Base-by-base conservation (phyloP, 177 flowering plant species). In the Vitis hybrid region DNA sequence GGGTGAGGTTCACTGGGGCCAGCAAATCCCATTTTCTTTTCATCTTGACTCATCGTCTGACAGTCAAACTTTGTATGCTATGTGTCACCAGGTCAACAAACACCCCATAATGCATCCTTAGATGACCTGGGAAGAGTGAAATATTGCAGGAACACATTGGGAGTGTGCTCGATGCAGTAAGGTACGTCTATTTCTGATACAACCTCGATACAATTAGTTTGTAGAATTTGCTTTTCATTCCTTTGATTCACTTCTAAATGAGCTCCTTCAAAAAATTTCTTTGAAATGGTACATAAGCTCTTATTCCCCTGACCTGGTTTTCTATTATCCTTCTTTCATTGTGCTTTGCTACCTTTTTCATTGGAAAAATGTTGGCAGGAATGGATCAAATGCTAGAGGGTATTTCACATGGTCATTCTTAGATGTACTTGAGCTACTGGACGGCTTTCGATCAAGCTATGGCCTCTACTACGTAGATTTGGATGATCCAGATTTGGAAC, bases 301-400 rank as follows among this genome's bases (percentile, higher is more conserved):
- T 27, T 27, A 27, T 27, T 27, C 27, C 27, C 27, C 27, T 27
- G 27, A 27, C 27, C 27, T 27, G 27, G 27, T 27, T 27, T 27
- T 27, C 40, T 50, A 18, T 59, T 46, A 13, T 68, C 54, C 40
- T 18, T 52, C 32, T 24, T 24, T 24, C 3, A n/a, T 59, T 48
- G 6, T 61, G 56, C 8, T 35, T 11, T 18, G n/a, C 9, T 27
- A 2, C 27, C 0, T 27, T 27, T 27, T 27, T 27, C 27, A 27
- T 40, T 61, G 18, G 49, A 48, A 48, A 27, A 55, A 32, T n/a
- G 14, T 56, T 64, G 49, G 68, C 64, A 86, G 91, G 81, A 79
- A 82, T 66, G 91, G 90, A 62, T 88, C 91, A 21, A 78, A 86
- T 69, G 32, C 76, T 3, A 79, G 67, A 74, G 86, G 81, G 14